A percentile compares a stretch with the other conserved stretches of the same genome.
phyloP scores from a whole-genome alignment of 441 rosid species.

The Gossypium davidsonii region DNA sequence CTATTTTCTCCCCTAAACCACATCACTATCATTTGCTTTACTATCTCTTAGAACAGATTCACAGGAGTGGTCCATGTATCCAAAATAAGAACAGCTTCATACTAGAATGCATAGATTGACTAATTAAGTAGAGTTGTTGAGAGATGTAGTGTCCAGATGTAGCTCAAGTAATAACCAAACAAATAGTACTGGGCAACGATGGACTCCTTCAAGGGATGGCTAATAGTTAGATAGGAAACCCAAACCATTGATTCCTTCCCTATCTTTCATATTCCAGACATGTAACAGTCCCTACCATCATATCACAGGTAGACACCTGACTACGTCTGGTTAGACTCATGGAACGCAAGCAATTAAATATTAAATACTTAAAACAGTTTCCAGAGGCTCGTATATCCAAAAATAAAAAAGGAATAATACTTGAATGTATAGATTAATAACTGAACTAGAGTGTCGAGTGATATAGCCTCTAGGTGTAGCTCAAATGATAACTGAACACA shows the following conservation, averaged over 20 bases:
- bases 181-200: constrained; percentile 44
- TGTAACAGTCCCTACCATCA: constrained; percentile 35
- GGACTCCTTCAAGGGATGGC: constrained; percentile 35
- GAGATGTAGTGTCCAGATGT: background rate
- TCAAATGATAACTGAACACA: constrained; percentile 29
- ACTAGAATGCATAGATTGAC: background rate
- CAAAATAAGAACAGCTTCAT: background rate
- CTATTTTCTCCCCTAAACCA: too few relatives aligned
- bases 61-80: background rate
- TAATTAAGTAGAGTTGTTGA: background rate
- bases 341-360: constrained; percentile 8
- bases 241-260: constrained; percentile 20
- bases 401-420: too few relatives aligned
- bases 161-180: background rate
- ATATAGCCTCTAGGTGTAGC: constrained; percentile 63
- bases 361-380: background rate
- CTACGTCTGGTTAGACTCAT: constrained; percentile 11
- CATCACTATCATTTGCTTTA: background rate
- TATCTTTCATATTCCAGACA: constrained; percentile 30
- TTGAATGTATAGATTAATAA: background rate
- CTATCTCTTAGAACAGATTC: background rate
- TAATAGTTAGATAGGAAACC: constrained; percentile 22
- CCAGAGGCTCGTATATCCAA: too few relatives aligned
- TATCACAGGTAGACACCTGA: constrained; percentile 32
- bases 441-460: background rate